phyloP scores from a whole-genome alignment of 257 asterid species.

The Mentha longifolia region DNA sequence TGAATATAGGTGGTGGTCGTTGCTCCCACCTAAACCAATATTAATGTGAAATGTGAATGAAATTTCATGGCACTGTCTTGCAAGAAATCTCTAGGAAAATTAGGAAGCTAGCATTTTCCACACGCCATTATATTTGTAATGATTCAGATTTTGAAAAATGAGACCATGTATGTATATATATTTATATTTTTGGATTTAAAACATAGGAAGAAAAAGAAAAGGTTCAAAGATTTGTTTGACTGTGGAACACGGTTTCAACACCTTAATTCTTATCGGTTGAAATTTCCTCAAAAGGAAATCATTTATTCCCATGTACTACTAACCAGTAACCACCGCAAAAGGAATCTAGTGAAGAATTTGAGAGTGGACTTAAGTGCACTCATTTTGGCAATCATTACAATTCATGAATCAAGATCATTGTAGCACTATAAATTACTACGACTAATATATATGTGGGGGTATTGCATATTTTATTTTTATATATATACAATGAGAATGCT shows the following conservation, averaged over 20 bases:
- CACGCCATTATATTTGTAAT: constrained; percentile 36
- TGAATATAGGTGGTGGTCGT: no score
- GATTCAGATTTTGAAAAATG: constrained; percentile 19
- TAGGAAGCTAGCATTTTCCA: constrained; percentile 16
- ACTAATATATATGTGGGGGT: no score
- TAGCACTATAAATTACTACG: no score
- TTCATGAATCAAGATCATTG: constrained; percentile 23
- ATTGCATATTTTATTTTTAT: no score
- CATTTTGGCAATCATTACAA: constrained; percentile 25
- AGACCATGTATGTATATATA: background rate
- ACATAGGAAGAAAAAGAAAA: background rate
- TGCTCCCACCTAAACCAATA: no score
- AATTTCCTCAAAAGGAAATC: constrained; percentile 19
- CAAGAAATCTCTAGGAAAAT: constrained; percentile 23
- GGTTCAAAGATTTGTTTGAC: constrained; percentile 20
- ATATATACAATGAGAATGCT: no score
- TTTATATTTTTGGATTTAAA: constrained; percentile 19
- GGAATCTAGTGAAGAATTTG: constrained; percentile 30
- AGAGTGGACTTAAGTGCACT: constrained; percentile 27
- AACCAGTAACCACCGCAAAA: constrained; percentile 7
- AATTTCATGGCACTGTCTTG: background rate
- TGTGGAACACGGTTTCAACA: constrained; percentile 30
- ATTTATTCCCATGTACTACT: background rate
- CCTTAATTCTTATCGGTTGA: constrained; percentile 19
- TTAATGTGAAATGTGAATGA: no score